Evolutionary conservation across 192 early-diverging fungal species (phyloP).

Genomic region (Chytriomyces sp.): DNA sequence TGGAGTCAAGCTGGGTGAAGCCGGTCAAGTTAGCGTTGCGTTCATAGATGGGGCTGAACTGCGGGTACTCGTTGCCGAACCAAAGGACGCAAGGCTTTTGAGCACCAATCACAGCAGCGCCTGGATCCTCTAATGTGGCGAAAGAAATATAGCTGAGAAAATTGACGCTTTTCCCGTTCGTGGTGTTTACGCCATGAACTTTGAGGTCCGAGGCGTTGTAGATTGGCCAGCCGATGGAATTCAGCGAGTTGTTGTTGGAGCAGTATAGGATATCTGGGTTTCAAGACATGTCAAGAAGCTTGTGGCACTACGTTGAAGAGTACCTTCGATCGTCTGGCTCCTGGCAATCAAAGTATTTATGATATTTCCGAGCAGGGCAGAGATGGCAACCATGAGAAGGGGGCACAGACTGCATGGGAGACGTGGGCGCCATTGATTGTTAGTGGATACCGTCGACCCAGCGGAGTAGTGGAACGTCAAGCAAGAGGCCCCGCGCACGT

Average conservation of each 20-base stretch:
- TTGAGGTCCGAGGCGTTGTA: slow-evolving; percentile 15
- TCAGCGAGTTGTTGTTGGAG: slow-evolving; percentile 13
- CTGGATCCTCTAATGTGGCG: neutral
- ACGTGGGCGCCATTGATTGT: neutral
- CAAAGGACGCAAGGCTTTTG: slow-evolving; percentile 4
- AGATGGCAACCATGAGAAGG: slow-evolving; percentile 68
- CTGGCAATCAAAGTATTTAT: slow-evolving; percentile 57
- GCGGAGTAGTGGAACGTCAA: neutral
- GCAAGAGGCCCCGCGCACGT: neutral
- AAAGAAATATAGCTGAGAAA: neutral
- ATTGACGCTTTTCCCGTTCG: slow-evolving; percentile 4
- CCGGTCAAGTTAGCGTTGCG: slow-evolving; percentile 19
- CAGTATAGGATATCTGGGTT: slow-evolving; percentile 49
- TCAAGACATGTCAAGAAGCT: no score
- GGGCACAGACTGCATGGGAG: slow-evolving; percentile 58
- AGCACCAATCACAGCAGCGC: neutral
- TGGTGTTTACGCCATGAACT: neutral
- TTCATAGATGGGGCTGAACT: slow-evolving; percentile 10
- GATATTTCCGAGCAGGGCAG: slow-evolving; percentile 54
- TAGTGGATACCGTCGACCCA: neutral
- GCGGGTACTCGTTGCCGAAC: slow-evolving; percentile 16
- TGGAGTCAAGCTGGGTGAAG: slow-evolving; percentile 3
- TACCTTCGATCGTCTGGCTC: slow-evolving; percentile 36
- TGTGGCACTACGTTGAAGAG: no score
- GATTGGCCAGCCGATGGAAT: slow-evolving; percentile 37